Evolutionary conservation across 352 stramenopile genomes (phyloP).

Genomic region (Phytophthora chlamydospora): DNA sequence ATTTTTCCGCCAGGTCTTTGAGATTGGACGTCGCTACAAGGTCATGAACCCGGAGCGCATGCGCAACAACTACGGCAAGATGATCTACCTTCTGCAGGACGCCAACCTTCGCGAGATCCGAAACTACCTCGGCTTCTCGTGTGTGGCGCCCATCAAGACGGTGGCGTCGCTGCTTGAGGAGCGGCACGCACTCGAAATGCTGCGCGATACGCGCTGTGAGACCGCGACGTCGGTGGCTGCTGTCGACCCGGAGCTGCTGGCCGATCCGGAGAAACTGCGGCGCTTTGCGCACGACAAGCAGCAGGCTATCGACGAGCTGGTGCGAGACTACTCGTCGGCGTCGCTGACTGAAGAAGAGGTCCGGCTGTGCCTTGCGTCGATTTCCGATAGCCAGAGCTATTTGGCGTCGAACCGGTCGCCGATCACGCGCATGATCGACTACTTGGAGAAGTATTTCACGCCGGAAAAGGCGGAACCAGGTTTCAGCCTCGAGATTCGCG

Average conservation of each 20-base stretch:
- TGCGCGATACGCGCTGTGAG: slow-evolving; percentile 74
- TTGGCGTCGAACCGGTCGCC: slow-evolving; percentile 60
- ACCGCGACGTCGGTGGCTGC: slow-evolving; percentile 62
- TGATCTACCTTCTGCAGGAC: slow-evolving; percentile 95
- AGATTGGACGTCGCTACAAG: slow-evolving; percentile 95
- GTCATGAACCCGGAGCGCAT: slow-evolving; percentile 94
- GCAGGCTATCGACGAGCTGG: slow-evolving; percentile 41
- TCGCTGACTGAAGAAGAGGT: slow-evolving; percentile 63
- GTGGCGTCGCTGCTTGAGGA: slow-evolving; percentile 81
- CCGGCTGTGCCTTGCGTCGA: slow-evolving; percentile 51
- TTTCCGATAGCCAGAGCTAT: slow-evolving; percentile 66
- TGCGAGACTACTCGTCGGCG: slow-evolving; percentile 54
- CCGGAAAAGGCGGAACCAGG: slow-evolving; percentile 48
- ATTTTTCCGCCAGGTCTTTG: slow-evolving; percentile 87
- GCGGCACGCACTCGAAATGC: slow-evolving; percentile 61
- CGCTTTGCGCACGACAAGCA: slow-evolving; percentile 38
- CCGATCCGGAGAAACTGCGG: slow-evolving; percentile 22
- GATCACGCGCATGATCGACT: slow-evolving; percentile 71
- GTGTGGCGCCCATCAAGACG: slow-evolving; percentile 68
- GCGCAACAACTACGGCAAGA: slow-evolving; percentile 94
- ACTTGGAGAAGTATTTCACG: slow-evolving; percentile 62
- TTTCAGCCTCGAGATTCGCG: slow-evolving; percentile 62
- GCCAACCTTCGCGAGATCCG: slow-evolving; percentile 77
- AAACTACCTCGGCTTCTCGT: slow-evolving; percentile 81
- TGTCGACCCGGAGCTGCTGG: slow-evolving; percentile 17